These are phyloP conservation scores for Candida sp. DNA, from an alignment of 1,139 yeast species.

Conservation along the genomic window DNA sequence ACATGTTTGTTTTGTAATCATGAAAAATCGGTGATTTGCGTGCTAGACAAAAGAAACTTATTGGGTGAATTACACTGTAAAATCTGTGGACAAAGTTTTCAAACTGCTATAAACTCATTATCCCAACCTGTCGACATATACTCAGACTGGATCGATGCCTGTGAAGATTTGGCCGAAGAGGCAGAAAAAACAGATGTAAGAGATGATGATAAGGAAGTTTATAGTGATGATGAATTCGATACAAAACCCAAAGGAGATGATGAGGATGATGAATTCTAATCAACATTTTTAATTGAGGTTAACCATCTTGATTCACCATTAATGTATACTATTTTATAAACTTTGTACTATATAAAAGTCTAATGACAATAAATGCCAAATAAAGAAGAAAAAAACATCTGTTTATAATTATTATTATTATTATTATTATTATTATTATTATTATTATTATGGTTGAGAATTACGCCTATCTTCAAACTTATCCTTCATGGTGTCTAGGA, in stretches of 20 bases:
- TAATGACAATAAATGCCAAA: background rate
- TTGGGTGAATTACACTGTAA: constrained; percentile 87
- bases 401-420: no score
- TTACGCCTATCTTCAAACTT: constrained; percentile 2
- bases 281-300: background rate
- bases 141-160: constrained; percentile 98
- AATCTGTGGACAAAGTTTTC: constrained; percentile 93
- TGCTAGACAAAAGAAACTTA: constrained; percentile 81
- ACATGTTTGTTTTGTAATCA: constrained; percentile 95
- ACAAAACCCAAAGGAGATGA: constrained; percentile 23
- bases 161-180: constrained; percentile 90
- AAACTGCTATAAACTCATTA: constrained; percentile 78
- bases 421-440: no score
- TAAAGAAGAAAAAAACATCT: background rate
- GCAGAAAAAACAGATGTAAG: constrained; percentile 23
- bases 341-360: background rate
- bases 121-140: constrained; percentile 93
- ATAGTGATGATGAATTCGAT: constrained; percentile 37
- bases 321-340: background rate
- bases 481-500: constrained; percentile 37
- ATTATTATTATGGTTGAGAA: background rate
- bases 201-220: constrained; percentile 26
- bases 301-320: background rate
- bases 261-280: constrained; percentile 18
- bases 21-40: constrained; percentile 86